These are phyloP conservation scores for Selenicereus undatus DNA, from an alignment of 148 eudicot genomes.

Conservation along the genomic window DNA sequence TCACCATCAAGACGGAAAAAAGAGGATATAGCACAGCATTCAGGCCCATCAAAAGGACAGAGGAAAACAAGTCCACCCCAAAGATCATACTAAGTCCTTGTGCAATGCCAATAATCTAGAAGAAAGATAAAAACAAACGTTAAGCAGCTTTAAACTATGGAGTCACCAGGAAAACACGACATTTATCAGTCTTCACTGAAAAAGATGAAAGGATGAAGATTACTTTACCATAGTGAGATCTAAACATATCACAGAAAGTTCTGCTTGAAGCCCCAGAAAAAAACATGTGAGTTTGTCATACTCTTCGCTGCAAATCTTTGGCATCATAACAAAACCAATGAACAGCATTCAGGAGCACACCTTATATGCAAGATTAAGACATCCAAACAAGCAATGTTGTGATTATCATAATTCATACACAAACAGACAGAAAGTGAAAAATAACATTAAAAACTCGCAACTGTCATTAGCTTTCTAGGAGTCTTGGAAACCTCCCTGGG, in stretches of 20 bases:
- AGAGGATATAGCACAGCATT: conserved; percentile 64
- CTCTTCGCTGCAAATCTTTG: conserved; percentile 78
- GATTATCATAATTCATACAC: neutral
- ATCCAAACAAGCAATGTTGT: neutral
- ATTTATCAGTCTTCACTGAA: neutral
- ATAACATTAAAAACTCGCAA: neutral
- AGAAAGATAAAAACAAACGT: conserved; percentile 6
- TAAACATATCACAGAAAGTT: conserved; percentile 61
- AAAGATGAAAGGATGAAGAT: neutral
- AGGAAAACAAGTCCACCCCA: conserved; percentile 63
- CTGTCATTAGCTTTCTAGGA: neutral
- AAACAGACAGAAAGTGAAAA: neutral
- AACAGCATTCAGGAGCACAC: neutral
- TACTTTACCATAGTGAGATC: conserved; percentile 77
- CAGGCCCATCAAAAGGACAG: conserved; percentile 62
- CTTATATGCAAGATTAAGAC: neutral
- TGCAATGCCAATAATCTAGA: conserved; percentile 85
- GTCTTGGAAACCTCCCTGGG: neutral
- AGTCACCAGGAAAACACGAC: neutral
- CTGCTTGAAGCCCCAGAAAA: conserved; percentile 71
- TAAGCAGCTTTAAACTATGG: conserved; percentile 5
- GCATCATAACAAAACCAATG: neutral
- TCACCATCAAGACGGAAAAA: conserved; percentile 63
- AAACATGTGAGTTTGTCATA: conserved; percentile 63
- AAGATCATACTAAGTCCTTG: conserved; percentile 68